Evolutionary conservation across 257 asterid genomes (phyloP), one percentile per base, ranked within the genome.

Genomic region (Linderniella brevidens): DNA sequence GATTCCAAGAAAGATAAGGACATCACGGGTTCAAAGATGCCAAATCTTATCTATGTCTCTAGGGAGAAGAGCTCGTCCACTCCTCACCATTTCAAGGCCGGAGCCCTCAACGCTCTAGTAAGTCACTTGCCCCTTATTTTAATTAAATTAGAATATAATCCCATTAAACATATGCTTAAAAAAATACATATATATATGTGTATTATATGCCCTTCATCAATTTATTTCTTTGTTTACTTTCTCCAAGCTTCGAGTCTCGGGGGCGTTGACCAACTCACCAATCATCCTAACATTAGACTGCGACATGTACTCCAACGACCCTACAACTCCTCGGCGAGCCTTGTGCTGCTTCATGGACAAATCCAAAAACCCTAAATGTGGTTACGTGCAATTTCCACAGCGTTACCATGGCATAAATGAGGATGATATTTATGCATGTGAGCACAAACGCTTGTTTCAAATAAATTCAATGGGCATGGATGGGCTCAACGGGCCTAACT

Each of bases 281-380:
- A 61, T 78, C 36, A 43, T 85, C 5, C 63, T 85, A 35, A 80
- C 92, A 8, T 57, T 76, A 62, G 96, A 85, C 39, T 81, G 96
- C 44, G 96, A 85, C 71, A 81, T 81, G 96, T 69, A 66, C 63
- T 85, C 96, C 47, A 85, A 81, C 53, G 93, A 85, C 54, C 92
- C 92, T 18, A 54, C 65, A 19, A 78, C 93, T 0, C 70, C 75
- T 54, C 56, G 61, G 10, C 56, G 61, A 18, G 73, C 66, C 45
- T 40, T 80, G 13, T 78, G 96, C 45, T 76, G 65, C 56, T 62
- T 78, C 29, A 51, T 61, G 76, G 92, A 70, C 59, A 35, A 19
- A 17, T 50, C 70, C 7, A 7, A 25, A 25, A 49, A 41, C 41
- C 62, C 70, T 49, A 63, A 54, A 2, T 51, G 81, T 8, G 90